Conservation (phyloP, 116 monocot genomes). For the Cymodocea nodosa region DNA sequence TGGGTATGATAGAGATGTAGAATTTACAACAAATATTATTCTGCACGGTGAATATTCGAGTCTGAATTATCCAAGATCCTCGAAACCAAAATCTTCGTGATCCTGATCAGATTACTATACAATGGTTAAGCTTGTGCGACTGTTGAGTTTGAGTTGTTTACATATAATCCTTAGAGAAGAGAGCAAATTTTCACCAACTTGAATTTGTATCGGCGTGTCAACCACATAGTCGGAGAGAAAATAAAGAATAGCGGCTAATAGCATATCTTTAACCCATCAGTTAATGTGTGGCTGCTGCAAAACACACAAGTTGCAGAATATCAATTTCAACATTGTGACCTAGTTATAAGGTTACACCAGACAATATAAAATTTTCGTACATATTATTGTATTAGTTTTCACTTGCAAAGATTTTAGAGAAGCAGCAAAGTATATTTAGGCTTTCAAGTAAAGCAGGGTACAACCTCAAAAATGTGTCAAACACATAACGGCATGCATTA, state of each 20-base stretch:
- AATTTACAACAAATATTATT: constrained; percentile 1
- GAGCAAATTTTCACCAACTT: not conserved
- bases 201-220: not conserved
- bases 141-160: not conserved
- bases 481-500: too few species aligned
- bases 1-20: not conserved
- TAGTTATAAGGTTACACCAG: too few species aligned
- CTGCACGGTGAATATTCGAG: not conserved
- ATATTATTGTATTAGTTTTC: too few species aligned
- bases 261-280: not conserved
- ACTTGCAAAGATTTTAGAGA: too few species aligned
- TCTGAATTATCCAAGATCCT: constrained; percentile 2
- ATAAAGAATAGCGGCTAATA: not conserved
- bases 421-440: too few species aligned
- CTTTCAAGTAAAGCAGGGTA: too few species aligned
- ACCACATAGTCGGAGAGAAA: not conserved
- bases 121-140: not conserved
- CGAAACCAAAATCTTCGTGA: constrained; percentile 6
- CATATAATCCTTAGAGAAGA: not conserved
- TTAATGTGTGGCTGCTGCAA: not conserved
- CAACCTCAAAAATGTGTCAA: too few species aligned
- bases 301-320: not conserved
- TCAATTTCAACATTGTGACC: not conserved
- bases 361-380: too few species aligned
- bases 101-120: not conserved